Evolutionary conservation across 2,329 filamentous ascomycete genomes (phyloP), one percentile per base, ranked within the genome.

Genomic region (Coniochaeta sp.): DNA sequence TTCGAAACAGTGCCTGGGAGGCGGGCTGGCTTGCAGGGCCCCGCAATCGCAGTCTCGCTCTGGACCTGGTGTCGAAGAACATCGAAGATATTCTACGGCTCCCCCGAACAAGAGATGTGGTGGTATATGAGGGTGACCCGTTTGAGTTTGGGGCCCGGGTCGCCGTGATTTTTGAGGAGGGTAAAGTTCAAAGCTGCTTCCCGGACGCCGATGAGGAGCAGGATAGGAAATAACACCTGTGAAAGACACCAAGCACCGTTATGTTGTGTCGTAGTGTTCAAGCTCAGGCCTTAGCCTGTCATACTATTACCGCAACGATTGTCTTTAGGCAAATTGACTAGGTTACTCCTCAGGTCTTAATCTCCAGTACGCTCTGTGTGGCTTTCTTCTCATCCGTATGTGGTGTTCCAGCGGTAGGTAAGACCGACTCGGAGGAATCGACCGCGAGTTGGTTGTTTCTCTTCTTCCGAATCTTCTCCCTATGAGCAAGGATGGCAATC

Each of bases 111-210:
- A 62, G 70, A 36, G 62, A 34, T 64, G 16, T 67, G 58, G 77
- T 87, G 3, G 76, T 89, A 6, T 85, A 79, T 58, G 86, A 89
- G 68, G 85, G 85, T 0, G 84, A 76, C 64, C 87, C 87, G 19
- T 67, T 89, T 62, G 78, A 85, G 65, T 82, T 88, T 67, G 81
- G 79, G 4, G 79, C 79, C 7, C 72, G 80, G 56, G 77, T 88
- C 52, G 78, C 77, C 67, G 83, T 79, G 10, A 79, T 87, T 14
- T 79, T 76, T 9, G 75, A 74, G 59, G 79, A 79, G 36, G 30
- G 30, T 4, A 32, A 9, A 9, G 30, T 32, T 4, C 30, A 32
- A 9, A 32, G 30, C 30, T 32, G 30, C 9, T 32, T 5, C 9
- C 30, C 30, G 4, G 30, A 32, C 9, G 30, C 9, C 9, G 30